Conservation (phyloP, 75 land plant species). For the Larix kaempferi region DNA sequence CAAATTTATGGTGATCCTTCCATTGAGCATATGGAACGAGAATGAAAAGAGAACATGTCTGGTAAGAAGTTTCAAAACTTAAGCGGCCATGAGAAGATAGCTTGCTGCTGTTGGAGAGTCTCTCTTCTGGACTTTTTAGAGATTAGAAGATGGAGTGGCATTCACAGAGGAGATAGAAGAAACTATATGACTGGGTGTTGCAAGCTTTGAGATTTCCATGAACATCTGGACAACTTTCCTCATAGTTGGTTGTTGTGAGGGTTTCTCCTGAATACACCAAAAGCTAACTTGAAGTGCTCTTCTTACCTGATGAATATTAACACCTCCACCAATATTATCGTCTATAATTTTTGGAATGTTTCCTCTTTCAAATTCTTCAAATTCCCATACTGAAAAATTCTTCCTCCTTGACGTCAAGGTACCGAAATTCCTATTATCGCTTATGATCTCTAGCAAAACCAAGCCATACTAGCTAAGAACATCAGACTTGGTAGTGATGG, state of each 20-base stretch:
- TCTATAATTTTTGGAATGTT: slow-evolving; percentile 50
- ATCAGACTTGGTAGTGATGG: slow-evolving; percentile 79
- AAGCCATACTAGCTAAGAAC: slow-evolving; percentile 83
- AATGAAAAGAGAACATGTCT: no score
- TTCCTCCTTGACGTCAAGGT: slow-evolving; percentile 34
- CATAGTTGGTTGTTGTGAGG: slow-evolving; percentile 73
- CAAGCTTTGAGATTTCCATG: slow-evolving; percentile 22
- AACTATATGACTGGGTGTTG: slow-evolving; percentile 29
- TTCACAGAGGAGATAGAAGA: slow-evolving; percentile 40
- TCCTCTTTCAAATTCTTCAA: slow-evolving; percentile 67
- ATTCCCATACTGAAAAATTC: slow-evolving; percentile 76
- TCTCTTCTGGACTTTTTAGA: no score
- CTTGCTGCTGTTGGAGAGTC: no score
- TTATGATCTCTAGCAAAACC: slow-evolving; percentile 83
- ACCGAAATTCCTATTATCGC: slow-evolving; percentile 72
- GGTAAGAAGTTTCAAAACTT: no score
- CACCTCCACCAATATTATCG: slow-evolving; percentile 33
- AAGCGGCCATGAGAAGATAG: no score
- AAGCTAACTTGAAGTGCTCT: slow-evolving; percentile 66
- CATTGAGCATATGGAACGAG: no score
- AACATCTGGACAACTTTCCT: slow-evolving; percentile 82
- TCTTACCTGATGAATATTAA: slow-evolving; percentile 43
- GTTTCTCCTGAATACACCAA: slow-evolving; percentile 87
- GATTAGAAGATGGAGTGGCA: no score
- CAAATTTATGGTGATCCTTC: no score